phyloP scores from a whole-genome alignment of 805 yeast species.

The Priceomyces castillae region DNA sequence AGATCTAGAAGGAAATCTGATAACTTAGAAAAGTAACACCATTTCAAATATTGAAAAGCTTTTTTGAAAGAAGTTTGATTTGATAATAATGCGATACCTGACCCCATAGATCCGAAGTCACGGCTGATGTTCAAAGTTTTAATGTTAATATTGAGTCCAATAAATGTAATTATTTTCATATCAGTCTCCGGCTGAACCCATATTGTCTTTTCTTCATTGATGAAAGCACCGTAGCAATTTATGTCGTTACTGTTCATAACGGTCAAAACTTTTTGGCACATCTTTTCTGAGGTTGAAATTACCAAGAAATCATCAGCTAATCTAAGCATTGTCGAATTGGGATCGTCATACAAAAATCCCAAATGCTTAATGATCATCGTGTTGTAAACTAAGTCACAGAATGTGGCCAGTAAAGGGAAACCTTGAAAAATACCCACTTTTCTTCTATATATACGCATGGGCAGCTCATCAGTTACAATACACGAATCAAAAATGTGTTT shows the following conservation, averaged over 20 bases:
- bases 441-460: slow-evolving; percentile 34
- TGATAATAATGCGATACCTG: slow-evolving; percentile 9
- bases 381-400: slow-evolving; percentile 75
- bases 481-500: slow-evolving; percentile 55
- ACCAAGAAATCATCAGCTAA: slow-evolving; percentile 84
- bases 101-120: slow-evolving; percentile 7
- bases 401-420: slow-evolving; percentile 64
- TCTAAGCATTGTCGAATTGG: slow-evolving; percentile 46
- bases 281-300: slow-evolving; percentile 44
- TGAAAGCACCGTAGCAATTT: slow-evolving; percentile 32
- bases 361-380: slow-evolving; percentile 46
- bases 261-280: slow-evolving; percentile 17
- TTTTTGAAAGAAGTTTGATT: slow-evolving; percentile 16
- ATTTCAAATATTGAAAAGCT: slow-evolving; percentile 19
- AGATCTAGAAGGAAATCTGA: slow-evolving; percentile 18
- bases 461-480: slow-evolving; percentile 38
- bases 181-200: slow-evolving; percentile 11
- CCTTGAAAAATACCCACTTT: slow-evolving; percentile 83
- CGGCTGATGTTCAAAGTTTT: slow-evolving; percentile 18
- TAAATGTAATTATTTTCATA: slow-evolving; percentile 17
- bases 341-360: slow-evolving; percentile 13
- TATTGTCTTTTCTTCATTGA: slow-evolving; percentile 30
- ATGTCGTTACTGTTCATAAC: slow-evolving; percentile 20
- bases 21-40: slow-evolving; percentile 21
- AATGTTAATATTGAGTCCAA: slow-evolving; percentile 29